Evolutionary conservation across 2,329 filamentous ascomycete genomes (phyloP), one percentile per base, ranked within the genome.

Genomic region (Westerdykella ornata): DNA sequence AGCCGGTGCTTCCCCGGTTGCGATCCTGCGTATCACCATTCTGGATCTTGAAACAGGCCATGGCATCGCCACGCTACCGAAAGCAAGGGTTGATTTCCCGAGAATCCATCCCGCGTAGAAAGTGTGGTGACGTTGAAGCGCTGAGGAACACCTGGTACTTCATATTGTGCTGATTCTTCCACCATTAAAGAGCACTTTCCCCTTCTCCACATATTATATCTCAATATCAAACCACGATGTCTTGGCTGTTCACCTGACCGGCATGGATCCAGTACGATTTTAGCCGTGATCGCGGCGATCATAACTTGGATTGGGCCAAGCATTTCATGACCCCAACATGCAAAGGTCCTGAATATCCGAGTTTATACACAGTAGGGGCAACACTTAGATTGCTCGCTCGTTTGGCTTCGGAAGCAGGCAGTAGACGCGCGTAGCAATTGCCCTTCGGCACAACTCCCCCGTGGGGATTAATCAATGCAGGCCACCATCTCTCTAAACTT

Each of bases 221-320:
- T 33, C 30, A 33, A 33, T 33, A 33, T 33, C 30, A 33, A 33
- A 33, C 30, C 8, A 3, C n/a, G n/a, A 15, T 15, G 16, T 14
- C 30, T 33, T 33, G 30, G 30, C 30, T 17, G 37, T 43, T 35
- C 46, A 51, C 42, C 39, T 48, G 43, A 46, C 40, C 30, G 15
- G 34, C 37, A 35, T 41, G 38, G 44, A 31, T 29, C 43, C 39
- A 37, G 32, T 39, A 17, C 39, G 11, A 16, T 16, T 48, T 53
- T 53, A 51, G 48, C 50, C 52, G 52, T 34, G 17, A 33, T 29
- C 37, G 22, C 30, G 34, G 36, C 34, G 33, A 31, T 42, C 48
- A 54, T 51, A 38, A 39, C 16, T 38, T n/a, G 33, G 34, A 46
- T 44, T 48, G 26, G 28, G 39, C 43, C 46, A 17, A 38, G 45